Conservation (phyloP, 192 early-diverging fungal species). For the Phlyctochytrium planicorne region DNA sequence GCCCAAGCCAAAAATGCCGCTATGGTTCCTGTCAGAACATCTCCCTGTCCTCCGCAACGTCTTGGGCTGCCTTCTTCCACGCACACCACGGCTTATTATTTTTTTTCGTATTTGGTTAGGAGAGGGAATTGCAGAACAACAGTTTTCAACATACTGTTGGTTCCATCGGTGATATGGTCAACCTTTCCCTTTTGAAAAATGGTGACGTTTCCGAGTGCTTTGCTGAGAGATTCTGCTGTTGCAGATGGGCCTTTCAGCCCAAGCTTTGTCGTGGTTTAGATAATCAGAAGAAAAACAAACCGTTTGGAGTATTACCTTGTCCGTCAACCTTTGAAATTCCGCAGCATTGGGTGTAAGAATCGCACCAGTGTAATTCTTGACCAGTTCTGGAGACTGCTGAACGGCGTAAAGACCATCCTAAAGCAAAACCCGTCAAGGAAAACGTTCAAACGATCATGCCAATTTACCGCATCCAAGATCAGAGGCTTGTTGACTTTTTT, state of each 20-base stretch:
- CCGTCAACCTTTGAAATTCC: constrained; percentile 19
- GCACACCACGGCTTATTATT: constrained; percentile 57
- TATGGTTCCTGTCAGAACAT: constrained; percentile 81
- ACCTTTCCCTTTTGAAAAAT: constrained; percentile 75
- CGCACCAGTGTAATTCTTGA: constrained; percentile 45
- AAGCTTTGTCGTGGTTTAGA: constrained; percentile 1
- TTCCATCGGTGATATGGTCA: constrained; percentile 80
- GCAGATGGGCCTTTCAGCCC: constrained; percentile 4
- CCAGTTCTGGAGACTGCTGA: constrained; percentile 64
- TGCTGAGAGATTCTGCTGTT: constrained; percentile 50
- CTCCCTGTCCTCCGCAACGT: constrained; percentile 95
- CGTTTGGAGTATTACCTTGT: too few species aligned
- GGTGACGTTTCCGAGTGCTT: constrained; percentile 71
- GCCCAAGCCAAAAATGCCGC: constrained; percentile 87
- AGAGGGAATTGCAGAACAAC: background rate
- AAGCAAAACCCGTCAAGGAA: background rate
- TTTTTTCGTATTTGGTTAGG: constrained; percentile 36
- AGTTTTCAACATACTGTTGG: constrained; percentile 39
- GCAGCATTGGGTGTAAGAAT: constrained; percentile 20
- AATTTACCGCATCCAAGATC: constrained; percentile 86
- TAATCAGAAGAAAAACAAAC: background rate
- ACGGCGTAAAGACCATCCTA: constrained; percentile 83
- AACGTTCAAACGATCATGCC: background rate
- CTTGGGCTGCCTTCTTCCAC: constrained; percentile 82
- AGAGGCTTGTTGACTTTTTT: constrained; percentile 62